Base-by-base conservation (phyloP, 2,329 filamentous ascomycete species). In the Aureobasidium leucospermi region DNA sequence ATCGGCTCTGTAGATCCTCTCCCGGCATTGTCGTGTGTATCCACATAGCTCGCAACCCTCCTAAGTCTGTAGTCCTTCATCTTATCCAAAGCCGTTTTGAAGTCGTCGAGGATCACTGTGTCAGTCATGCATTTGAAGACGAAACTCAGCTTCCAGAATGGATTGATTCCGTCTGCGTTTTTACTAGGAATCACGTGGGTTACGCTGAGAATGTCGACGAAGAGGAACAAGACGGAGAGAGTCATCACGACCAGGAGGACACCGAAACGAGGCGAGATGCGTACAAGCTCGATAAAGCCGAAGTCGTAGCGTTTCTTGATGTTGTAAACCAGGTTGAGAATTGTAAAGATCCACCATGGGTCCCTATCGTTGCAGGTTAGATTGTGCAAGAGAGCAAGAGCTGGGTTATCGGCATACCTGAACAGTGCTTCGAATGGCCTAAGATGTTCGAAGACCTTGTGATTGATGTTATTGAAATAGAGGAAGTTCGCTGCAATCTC, bases 321-420 rank as follows among this genome's bases (percentile, higher is more conserved):
- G 47, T 84, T 83, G 74, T 79, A 85, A 68, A 86, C 81, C 3
- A 88, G 74, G 23, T 76, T 81, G 61, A 78, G 65, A 1, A 79
- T 81, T 0, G 84, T 85, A 63, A 85, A 84, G 16, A 87, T 79
- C 85, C 85, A 87, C 85, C 85, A 87, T 0, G 85, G 85, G 63
- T 87, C 85, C 9, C 83, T 78, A 65, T 82, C 84, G 1, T 10
- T 16, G 5, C 5, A 16, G 36, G 39, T 7, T 41, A 36, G 49
- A 23, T 19, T 53, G 49, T 7, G n/a, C 10, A 15, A 36, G 10
- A 3, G 39, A 29, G 6, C 11, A n/a, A 16, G 11, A 42, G 6
- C 7, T 34, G 2, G n/a, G 13, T 23, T 13, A 15, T 4, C 15
- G 6, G 38, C 36, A 38, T 49, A 61, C 60, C 81, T 76, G 63